Evolutionary conservation across 306 rosid species (phyloP).

Genomic region (Acacia confusa): DNA sequence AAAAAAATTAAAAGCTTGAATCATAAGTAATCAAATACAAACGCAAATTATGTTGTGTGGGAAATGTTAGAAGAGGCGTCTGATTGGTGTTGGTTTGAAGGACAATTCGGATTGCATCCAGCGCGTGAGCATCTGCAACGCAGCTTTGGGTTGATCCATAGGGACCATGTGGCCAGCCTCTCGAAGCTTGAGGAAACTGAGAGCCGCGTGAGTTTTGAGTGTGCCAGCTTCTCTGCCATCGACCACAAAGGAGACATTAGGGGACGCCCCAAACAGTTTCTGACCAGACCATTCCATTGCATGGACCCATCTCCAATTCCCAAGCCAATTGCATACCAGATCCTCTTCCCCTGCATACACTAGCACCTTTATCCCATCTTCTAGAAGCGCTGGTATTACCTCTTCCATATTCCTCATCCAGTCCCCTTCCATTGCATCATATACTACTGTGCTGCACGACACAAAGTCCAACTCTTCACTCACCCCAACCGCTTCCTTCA

Average conservation of each 20-base stretch:
- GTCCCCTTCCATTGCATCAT: not conserved
- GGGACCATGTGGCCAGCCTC: not conserved
- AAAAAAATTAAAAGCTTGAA: no score
- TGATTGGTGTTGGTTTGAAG: not conserved
- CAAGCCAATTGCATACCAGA: conserved; percentile 95
- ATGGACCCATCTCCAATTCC: not conserved
- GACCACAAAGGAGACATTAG: not conserved
- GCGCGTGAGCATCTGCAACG: not conserved
- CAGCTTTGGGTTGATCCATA: not conserved
- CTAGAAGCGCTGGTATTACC: conserved; percentile 74
- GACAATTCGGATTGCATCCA: not conserved
- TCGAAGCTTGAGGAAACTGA: not conserved
- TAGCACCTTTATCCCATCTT: conserved; percentile 83
- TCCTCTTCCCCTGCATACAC: conserved; percentile 94
- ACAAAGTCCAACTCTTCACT: not conserved
- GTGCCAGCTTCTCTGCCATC: not conserved
- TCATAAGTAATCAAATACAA: no score
- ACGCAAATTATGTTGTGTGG: no score
- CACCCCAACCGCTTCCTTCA: not conserved
- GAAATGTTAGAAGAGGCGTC: no score
- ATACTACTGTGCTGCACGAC: not conserved
- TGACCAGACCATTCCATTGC: not conserved
- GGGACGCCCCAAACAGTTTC: not conserved
- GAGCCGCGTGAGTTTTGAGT: not conserved
- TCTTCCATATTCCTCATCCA: not conserved